phyloP scores from a whole-genome alignment of 345 rosid genomes.

The Lepidium didymum region DNA sequence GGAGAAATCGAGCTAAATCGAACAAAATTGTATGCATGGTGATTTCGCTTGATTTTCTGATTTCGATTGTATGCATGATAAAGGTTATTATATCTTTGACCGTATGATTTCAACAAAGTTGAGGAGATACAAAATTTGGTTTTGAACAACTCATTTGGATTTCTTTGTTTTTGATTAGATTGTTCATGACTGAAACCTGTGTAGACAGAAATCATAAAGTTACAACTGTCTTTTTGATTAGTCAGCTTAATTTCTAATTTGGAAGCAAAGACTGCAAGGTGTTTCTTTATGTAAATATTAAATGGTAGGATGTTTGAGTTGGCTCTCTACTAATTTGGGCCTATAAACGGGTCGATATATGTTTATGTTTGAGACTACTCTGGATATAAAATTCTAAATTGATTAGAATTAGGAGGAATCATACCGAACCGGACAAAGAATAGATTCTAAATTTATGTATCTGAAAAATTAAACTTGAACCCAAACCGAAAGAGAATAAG shows the following conservation, averaged over 20 bases:
- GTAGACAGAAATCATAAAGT: background rate
- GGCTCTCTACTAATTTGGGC: background rate
- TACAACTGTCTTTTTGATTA: background rate
- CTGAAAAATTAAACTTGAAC: no score
- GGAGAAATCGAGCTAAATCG: background rate
- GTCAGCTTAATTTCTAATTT: background rate
- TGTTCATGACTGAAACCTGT: conserved; percentile 20
- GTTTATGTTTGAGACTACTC: no score
- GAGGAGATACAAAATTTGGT: background rate
- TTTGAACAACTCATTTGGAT: background rate
- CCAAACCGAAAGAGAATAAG: no score
- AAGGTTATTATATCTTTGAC: background rate
- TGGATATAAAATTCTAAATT: no score
- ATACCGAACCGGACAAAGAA: no score
- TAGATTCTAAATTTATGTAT: no score
- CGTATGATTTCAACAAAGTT: background rate
- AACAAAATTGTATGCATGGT: background rate
- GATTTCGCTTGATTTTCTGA: background rate
- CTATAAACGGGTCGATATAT: background rate
- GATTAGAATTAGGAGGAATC: no score
- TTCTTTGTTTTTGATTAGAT: background rate
- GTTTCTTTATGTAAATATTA: background rate
- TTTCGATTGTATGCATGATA: background rate
- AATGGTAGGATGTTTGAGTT: background rate
- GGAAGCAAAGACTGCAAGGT: background rate